Percentiles rank a stretch among this genome's conserved stretches.
These are phyloP conservation scores for Huntiella moniliformis DNA, from an alignment of 2,329 filamentous ascomycete genomes.

Conservation along the genomic window DNA sequence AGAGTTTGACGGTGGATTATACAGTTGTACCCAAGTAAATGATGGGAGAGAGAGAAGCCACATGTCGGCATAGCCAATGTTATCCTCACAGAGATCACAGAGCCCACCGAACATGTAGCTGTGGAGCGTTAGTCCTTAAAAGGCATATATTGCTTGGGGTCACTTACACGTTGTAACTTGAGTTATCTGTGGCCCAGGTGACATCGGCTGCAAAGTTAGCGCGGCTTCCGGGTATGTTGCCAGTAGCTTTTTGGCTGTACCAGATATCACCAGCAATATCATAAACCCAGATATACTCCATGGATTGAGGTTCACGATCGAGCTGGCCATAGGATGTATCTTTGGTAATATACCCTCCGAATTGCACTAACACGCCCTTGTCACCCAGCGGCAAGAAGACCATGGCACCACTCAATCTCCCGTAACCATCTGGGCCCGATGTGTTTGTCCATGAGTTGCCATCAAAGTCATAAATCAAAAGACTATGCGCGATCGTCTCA, in stretches of 20 bases:
- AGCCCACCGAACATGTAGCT: conserved; percentile 45
- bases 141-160: not conserved
- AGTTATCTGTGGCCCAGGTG: conserved; percentile 38
- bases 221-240: conserved; percentile 33
- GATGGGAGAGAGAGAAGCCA: conserved; percentile 44
- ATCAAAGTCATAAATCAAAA: conserved; percentile 39
- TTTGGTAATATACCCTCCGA: conserved; percentile 33
- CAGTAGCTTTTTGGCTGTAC: conserved; percentile 39
- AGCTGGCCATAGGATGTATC: conserved; percentile 22
- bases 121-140: not conserved
- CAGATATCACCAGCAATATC: conserved; percentile 40
- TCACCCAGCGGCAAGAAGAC: conserved; percentile 41
- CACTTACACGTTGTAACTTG: conserved; percentile 45
- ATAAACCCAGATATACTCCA: conserved; percentile 37
- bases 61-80: conserved; percentile 37
- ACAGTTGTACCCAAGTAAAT: conserved; percentile 44
- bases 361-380: conserved; percentile 39
- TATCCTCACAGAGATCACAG: conserved; percentile 26
- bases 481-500: conserved; percentile 27
- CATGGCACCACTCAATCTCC: conserved; percentile 40
- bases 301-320: conserved; percentile 25
- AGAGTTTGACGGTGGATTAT: conserved; percentile 23
- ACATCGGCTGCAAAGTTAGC: conserved; percentile 43
- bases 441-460: conserved; percentile 31
- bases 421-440: conserved; percentile 27